These are phyloP conservation scores for Claviceps capensis DNA, from an alignment of 2,329 filamentous ascomycete species.

Conservation along the genomic window DNA sequence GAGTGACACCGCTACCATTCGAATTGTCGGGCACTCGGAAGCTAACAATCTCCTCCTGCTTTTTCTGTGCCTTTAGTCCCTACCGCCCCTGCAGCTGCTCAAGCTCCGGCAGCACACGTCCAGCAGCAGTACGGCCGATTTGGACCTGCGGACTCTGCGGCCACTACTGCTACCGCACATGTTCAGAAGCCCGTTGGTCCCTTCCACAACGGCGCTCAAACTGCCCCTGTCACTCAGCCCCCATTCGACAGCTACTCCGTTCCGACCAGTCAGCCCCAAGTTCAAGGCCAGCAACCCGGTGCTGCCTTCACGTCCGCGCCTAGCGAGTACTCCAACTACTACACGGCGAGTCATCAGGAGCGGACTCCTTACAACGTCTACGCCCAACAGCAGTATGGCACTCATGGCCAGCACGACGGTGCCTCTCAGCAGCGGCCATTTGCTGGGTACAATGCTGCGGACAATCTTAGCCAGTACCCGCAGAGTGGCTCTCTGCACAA, in stretches of 20 bases:
- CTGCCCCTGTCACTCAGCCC: conserved; percentile 37
- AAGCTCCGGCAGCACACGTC: conserved; percentile 41
- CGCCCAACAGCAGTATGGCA: conserved; percentile 41
- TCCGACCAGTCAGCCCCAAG: conserved; percentile 45
- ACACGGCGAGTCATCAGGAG: conserved; percentile 59
- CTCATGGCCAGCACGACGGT: conserved; percentile 60
- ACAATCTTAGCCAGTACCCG: conserved; percentile 55
- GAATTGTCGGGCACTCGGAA: neutral
- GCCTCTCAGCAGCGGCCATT: conserved; percentile 60
- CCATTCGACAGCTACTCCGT: conserved; percentile 49
- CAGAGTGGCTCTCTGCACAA: conserved; percentile 49
- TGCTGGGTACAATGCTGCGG: conserved; percentile 57
- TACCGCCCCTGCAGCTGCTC: conserved; percentile 15
- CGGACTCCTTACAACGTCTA: conserved; percentile 76
- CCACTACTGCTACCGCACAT: conserved; percentile 29
- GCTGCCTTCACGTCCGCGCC: conserved; percentile 61
- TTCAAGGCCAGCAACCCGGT: conserved; percentile 41
- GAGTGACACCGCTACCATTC: conserved; percentile 10
- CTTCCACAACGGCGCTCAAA: conserved; percentile 50
- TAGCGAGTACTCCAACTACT: conserved; percentile 74
- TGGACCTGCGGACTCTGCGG: conserved; percentile 46
- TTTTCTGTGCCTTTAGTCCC: conserved; percentile 6
- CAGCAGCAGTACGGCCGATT: conserved; percentile 62
- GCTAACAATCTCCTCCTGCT: conserved; percentile 13
- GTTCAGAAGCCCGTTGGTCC: conserved; percentile 77